These are phyloP conservation scores for Furcasterigmium sp. DNA, from an alignment of 2,329 filamentous ascomycete genomes.

Conservation along the genomic window DNA sequence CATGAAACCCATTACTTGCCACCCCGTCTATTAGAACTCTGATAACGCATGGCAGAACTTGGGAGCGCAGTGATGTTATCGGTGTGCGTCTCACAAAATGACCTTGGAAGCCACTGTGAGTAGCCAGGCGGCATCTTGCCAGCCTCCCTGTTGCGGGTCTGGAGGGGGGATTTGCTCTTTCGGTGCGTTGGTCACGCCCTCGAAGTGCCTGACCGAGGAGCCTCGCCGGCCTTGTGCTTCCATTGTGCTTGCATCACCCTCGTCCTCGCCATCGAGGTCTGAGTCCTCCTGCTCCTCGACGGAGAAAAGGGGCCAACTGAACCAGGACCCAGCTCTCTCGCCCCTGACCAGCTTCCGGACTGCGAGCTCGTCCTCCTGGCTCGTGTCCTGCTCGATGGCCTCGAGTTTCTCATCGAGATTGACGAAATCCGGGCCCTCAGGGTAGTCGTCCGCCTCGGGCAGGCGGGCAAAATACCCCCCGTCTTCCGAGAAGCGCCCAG, in stretches of 20 bases:
- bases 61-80: no score
- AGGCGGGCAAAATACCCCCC: conserved; percentile 37
- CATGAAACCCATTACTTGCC: no score
- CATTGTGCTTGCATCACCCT: conserved; percentile 18
- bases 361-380: conserved; percentile 52
- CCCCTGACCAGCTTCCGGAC: conserved; percentile 51
- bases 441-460: conserved; percentile 24
- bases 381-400: conserved; percentile 44
- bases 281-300: conserved; percentile 54
- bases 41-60: no score
- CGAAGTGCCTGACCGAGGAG: conserved; percentile 30
- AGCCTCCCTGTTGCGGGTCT: conserved; percentile 51
- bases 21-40: no score
- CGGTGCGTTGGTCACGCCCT: conserved; percentile 32
- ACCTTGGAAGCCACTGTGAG: conserved; percentile 60
- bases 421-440: conserved; percentile 56
- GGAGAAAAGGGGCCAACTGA: conserved; percentile 59
- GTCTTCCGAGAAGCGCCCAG: conserved; percentile 22
- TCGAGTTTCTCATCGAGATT: conserved; percentile 56
- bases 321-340: conserved; percentile 50
- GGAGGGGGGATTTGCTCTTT: conserved; percentile 42
- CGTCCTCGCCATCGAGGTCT: conserved; percentile 34
- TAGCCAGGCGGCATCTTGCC: conserved; percentile 65
- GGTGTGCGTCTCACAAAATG: conserved; percentile 41
- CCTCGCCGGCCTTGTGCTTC: conserved; percentile 19